phyloP scores from a whole-genome alignment of 2,329 filamentous ascomycete species.

The Escovopsis weberi region DNA sequence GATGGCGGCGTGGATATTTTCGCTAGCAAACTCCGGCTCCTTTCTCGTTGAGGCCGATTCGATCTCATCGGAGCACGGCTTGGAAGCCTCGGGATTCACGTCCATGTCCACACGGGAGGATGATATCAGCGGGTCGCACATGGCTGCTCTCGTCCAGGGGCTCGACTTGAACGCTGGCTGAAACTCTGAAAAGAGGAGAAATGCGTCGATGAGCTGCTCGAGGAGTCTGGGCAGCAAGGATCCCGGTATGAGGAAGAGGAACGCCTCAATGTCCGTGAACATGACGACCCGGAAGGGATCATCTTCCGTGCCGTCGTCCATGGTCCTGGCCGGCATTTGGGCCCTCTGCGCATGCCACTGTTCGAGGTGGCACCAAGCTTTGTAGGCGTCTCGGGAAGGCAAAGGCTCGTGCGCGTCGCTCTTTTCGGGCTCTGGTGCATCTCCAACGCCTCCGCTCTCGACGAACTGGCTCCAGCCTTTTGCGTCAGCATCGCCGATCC shows the following conservation, averaged over 20 bases:
- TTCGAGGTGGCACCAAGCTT: conserved; percentile 42
- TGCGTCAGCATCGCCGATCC: conserved; percentile 61
- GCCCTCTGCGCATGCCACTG: conserved; percentile 30
- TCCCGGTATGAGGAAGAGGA: conserved; percentile 39
- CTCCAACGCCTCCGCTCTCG: conserved; percentile 17
- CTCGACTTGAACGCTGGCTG: conserved; percentile 30
- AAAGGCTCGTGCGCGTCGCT: conserved; percentile 3
- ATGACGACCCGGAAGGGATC: conserved; percentile 76
- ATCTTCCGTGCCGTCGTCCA: conserved; percentile 58
- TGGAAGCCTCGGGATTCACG: too few relatives aligned
- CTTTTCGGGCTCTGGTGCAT: conserved; percentile 24
- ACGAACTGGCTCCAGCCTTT: conserved; percentile 53
- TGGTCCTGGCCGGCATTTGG: conserved; percentile 52
- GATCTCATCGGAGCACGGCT: too few relatives aligned
- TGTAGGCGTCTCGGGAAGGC: conserved; percentile 30
- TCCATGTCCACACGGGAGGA: neutral
- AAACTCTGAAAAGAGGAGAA: conserved; percentile 52
- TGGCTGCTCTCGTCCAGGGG: conserved; percentile 17
- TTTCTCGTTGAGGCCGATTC: conserved; percentile 3
- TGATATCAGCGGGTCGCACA: conserved; percentile 17
- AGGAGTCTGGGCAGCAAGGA: conserved; percentile 20
- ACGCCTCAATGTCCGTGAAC: conserved; percentile 56
- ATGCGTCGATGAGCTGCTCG: conserved; percentile 48
- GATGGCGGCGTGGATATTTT: conserved; percentile 15
- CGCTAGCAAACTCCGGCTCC: conserved; percentile 17